phyloP scores from a whole-genome alignment of 345 rosid genomes.

The Boechera divaricarpa region DNA sequence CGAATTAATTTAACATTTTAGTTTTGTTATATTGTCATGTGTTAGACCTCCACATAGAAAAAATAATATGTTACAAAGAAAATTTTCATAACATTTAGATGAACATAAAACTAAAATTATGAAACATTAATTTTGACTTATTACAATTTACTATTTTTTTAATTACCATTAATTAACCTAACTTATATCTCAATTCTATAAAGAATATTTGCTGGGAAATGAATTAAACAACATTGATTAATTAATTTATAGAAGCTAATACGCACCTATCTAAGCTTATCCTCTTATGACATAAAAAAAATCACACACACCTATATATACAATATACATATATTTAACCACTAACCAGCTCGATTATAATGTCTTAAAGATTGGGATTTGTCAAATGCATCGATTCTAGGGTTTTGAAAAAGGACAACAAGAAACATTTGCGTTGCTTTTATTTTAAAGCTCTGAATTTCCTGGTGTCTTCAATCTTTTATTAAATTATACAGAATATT shows the following conservation, averaged over 20 bases:
- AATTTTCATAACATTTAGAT: neutral
- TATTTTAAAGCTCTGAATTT: slow-evolving; percentile 50
- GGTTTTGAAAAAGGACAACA: slow-evolving; percentile 70
- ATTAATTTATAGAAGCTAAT: slow-evolving; percentile 6
- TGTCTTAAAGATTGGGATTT: slow-evolving; percentile 58
- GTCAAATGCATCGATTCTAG: slow-evolving; percentile 67
- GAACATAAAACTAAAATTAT: no score
- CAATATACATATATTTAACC: slow-evolving; percentile 23
- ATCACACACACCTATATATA: slow-evolving; percentile 34
- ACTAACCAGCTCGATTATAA: slow-evolving; percentile 42
- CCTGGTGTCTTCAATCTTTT: slow-evolving; percentile 40
- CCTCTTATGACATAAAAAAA: slow-evolving; percentile 43
- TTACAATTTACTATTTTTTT: neutral
- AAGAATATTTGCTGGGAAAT: slow-evolving; percentile 18
- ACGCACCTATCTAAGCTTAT: slow-evolving; percentile 52
- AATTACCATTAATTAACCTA: neutral
- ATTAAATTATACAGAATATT: slow-evolving; percentile 41
- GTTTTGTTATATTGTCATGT: neutral
- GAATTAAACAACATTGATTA: slow-evolving; percentile 2
- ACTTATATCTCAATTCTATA: neutral
- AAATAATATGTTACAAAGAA: neutral
- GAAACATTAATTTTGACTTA: neutral
- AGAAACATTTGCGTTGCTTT: slow-evolving; percentile 56
- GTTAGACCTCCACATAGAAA: neutral
- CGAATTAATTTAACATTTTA: neutral